Conservation (phyloP, 192 early-diverging fungal genomes). For the Cetraspora pellucida region DNA sequence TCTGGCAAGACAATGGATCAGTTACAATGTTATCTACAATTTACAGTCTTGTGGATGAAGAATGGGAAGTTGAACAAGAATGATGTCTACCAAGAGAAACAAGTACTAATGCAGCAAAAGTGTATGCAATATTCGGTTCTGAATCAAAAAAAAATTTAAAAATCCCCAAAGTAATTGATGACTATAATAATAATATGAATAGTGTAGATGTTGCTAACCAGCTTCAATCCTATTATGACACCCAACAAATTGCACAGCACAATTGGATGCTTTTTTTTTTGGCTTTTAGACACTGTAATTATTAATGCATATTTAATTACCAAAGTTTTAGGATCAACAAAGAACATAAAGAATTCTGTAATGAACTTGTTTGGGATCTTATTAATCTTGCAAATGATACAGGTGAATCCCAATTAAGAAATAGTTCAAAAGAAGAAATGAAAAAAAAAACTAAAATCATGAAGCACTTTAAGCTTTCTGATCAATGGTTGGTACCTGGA, state of each 20-base stretch:
- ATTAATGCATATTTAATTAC: conserved; percentile 19
- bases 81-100: neutral
- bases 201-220: conserved; percentile 37
- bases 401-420: neutral
- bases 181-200: conserved; percentile 35
- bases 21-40: conserved; percentile 45
- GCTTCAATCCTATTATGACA: conserved; percentile 25
- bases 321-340: neutral
- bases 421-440: neutral
- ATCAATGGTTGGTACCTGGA: neutral
- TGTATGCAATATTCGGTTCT: conserved; percentile 28
- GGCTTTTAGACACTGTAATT: conserved; percentile 29
- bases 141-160: conserved; percentile 8
- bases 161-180: conserved; percentile 35
- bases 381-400: neutral
- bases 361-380: conserved; percentile 18
- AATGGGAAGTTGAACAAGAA: neutral
- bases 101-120: conserved; percentile 20
- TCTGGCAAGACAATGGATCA: conserved; percentile 43
- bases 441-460: conserved; percentile 1
- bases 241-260: conserved; percentile 1
- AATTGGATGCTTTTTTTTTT: conserved; percentile 36
- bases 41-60: conserved; percentile 29
- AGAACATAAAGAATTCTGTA: conserved; percentile 6
- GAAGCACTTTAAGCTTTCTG: neutral